Percentiles rank a stretch among this genome's conserved stretches.
Evolutionary conservation across 1,284 basidiomycete species (phyloP).

Genomic region (Baeospora myosura): DNA sequence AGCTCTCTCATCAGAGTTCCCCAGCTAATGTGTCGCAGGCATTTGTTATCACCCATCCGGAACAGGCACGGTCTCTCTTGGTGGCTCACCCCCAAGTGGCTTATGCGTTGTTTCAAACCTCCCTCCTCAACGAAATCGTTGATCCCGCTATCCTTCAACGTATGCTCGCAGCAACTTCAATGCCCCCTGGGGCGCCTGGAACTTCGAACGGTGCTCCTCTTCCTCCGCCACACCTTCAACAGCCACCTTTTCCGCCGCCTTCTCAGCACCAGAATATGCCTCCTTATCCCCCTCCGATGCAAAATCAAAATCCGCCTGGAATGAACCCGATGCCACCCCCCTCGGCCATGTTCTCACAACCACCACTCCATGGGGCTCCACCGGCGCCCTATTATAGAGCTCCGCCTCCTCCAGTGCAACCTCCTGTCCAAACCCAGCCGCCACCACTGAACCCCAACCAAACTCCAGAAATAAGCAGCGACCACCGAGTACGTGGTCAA

Average conservation of each 20-base stretch:
- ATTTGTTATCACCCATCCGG: conserved; percentile 86
- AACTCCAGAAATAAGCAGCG: no score
- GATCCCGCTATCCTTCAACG: conserved; percentile 77
- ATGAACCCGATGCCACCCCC: no score
- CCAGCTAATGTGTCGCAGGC: conserved; percentile 43
- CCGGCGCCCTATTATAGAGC: neutral
- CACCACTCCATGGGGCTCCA: neutral
- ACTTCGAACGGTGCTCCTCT: conserved; percentile 25
- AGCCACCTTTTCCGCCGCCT: conserved; percentile 29
- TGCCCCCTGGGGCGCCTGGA: conserved; percentile 22
- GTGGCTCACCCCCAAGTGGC: conserved; percentile 86
- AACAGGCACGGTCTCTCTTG: conserved; percentile 80
- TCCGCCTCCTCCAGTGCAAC: neutral
- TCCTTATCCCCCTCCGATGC: conserved; percentile 12
- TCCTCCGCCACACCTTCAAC: conserved; percentile 30
- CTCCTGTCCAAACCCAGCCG: neutral
- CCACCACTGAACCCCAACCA: neutral
- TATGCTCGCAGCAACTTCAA: conserved; percentile 48
- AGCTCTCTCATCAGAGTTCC: neutral
- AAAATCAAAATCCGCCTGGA: neutral
- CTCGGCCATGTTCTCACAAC: neutral
- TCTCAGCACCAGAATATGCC: no score
- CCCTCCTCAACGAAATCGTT: conserved; percentile 92
- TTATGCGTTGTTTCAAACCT: conserved; percentile 94
- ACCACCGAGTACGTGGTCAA: neutral